Evolutionary conservation across 179 eudicot genomes (phyloP), one percentile per base, ranked within the genome.

Genomic region (Patellifolia procumbens): DNA sequence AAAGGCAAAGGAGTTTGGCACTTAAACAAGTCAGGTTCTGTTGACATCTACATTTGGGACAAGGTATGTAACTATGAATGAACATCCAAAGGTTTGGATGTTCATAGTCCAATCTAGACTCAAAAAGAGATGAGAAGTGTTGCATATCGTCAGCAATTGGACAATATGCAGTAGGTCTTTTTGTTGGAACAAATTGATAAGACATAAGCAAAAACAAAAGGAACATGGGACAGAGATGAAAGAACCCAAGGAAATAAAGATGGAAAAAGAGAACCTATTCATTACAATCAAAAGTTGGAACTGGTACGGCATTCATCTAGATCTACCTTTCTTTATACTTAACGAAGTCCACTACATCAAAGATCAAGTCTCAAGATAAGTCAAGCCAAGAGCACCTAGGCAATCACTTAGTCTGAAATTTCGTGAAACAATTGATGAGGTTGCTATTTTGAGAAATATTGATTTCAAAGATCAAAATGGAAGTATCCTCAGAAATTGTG

Each of bases 241-340:
- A 17, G 16, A 10, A 2, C 48, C 28, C 17, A 29, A 28, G 15
- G 49, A 29, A 48, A 5, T 5, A 63, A 63, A 20, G 22, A 63
- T 7, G 17, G 37, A 6, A 48, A 24, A 67, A 73, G n/a, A 43
- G 8, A 17, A 26, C 15, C 28, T 8, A 10, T n/a, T 37, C 75
- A 24, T 22, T 67, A 66, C 70, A 67, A 2, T 67, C 20, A 70
- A 49, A 46, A 48, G 58, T 48, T 48, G 58, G 19, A 29, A 69
- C 53, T 28, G 2, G 48, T 45, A 45, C 59, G 4, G 59, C 73
- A 29, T 49, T 17, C 43, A n/a, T 26, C 69, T 13, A 7, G 31
- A 45, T 45, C 45, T 46, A 60, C 29, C 37, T 37, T 59, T 22
- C 17, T 59, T 11, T 4, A 58, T 15, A 39, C 48, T 39, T 24